These are phyloP conservation scores for Pharus latifolius DNA, from an alignment of 176 grass and related monocot genomes.

Conservation along the genomic window DNA sequence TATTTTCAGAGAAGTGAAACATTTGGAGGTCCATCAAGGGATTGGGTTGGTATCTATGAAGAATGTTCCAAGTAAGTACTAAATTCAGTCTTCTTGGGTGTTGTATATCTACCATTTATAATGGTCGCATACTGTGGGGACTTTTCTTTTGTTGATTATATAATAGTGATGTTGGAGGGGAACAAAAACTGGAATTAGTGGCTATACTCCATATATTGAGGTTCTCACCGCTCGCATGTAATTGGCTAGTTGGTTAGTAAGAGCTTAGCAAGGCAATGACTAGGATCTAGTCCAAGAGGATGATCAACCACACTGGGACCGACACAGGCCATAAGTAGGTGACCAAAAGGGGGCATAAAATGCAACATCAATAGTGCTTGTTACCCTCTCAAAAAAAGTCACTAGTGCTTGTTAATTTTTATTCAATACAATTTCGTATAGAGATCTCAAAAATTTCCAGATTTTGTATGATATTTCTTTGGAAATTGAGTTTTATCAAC, in stretches of 20 bases:
- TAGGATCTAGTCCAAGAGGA: not conserved
- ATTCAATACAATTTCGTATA: not conserved
- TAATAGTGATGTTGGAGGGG: too few relatives aligned
- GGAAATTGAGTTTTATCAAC: not conserved
- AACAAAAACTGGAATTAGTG: too few relatives aligned
- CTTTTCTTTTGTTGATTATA: not conserved
- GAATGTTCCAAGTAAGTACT: conserved; percentile 95
- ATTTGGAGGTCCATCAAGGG: conserved; percentile 81
- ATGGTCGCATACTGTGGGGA: not conserved
- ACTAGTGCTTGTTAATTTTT: not conserved
- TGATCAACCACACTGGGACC: not conserved
- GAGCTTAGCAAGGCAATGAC: not conserved
- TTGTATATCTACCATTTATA: not conserved
- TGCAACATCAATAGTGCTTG: not conserved
- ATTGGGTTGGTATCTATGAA: conserved; percentile 96
- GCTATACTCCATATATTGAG: too few relatives aligned
- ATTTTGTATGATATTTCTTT: conserved; percentile 4
- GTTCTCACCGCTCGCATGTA: too few relatives aligned
- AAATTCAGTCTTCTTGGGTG: not conserved
- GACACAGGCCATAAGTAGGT: not conserved
- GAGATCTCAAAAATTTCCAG: conserved; percentile 5
- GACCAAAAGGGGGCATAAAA: not conserved
- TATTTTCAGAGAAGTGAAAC: conserved; percentile 93
- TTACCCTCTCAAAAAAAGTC: too few relatives aligned
- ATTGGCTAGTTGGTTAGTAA: not conserved